A percentile compares a stretch with the other conserved stretches of the same genome.
phyloP scores from a whole-genome alignment of 2,329 filamentous ascomycete species.

The Fusarium irregulare region DNA sequence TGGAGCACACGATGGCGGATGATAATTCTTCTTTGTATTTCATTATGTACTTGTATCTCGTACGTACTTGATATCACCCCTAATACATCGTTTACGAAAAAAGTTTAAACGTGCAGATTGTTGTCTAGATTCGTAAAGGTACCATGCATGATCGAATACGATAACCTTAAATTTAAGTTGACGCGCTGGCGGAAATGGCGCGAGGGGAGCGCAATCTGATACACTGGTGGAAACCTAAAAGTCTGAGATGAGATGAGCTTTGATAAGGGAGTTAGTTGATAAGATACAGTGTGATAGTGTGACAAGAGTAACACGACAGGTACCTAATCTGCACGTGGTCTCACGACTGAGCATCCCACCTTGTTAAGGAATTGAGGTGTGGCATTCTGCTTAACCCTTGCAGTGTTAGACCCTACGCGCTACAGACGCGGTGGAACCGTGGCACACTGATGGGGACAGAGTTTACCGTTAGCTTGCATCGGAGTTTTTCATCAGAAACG shows the following conservation, averaged over 20 bases:
- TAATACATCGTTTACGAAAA: not conserved
- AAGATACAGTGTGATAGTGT: not conserved
- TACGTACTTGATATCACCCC: not conserved
- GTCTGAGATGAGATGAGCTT: not conserved
- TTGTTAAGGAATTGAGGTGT: not conserved
- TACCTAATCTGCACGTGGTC: not conserved
- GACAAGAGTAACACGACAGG: not conserved
- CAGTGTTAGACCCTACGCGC: not conserved
- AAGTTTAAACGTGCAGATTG: not conserved
- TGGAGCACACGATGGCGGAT: not conserved
- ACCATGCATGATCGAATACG: not conserved
- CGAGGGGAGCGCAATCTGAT: no score
- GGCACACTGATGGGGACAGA: not conserved
- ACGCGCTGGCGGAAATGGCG: not conserved
- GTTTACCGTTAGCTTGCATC: not conserved
- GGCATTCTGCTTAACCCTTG: not conserved
- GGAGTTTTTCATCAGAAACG: not conserved
- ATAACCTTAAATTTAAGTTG: not conserved
- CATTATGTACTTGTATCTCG: not conserved
- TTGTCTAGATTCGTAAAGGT: not conserved
- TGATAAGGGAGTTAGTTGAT: not conserved
- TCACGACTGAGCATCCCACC: not conserved
- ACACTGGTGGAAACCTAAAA: not conserved
- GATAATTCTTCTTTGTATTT: not conserved
- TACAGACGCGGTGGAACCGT: not conserved